Evolutionary conservation across 306 rosid species (phyloP), one percentile per base, ranked within the genome.

Genomic region (Prunus kanzakura): DNA sequence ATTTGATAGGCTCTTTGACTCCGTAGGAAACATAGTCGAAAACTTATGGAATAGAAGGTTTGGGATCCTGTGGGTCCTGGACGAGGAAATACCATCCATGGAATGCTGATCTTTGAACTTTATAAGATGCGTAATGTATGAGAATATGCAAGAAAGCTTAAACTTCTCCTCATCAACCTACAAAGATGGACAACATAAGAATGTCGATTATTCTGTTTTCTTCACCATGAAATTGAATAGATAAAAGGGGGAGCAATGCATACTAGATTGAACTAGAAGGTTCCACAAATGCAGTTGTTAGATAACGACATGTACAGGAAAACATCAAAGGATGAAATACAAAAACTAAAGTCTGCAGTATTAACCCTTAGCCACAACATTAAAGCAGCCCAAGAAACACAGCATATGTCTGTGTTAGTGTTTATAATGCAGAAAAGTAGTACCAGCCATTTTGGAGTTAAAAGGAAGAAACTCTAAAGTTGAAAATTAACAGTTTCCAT

Each of bases 121-220:
- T 66, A 92, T 47, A 67, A 95, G 96, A 86, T 95, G 97, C 3
- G 85, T 90, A 76, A 95, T 86, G 80, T 78, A 92, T 19, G 97
- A 84, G 51, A 89, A 81, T 78, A 95, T 88, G 88, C 87, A 82
- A 49, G 80, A 84, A 23, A 73, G 79, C 75, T 82, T 83, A 82
- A 57, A 73, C 89, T 86, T 88, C 75, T 87, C 95, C 23, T 78
- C 86, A n/a, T 90, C 97, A 71, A 89, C 97, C 97, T 92, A 80
- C 16, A 78, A 77, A 47, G 52, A 83, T 5, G 69, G 45, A 66
- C 56, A 69, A 19, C 41, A 67, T 12, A 63, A 20, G 35, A 47
- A 64, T 43, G 1, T 3, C 2, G 51, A 50, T 18, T 19, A 41
- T 22, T 72, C 20, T n/a, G 11, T 56, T 72, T 58, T 4, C 70